phyloP scores from a whole-genome alignment of 352 stramenopile species.

The Phytophthora capsici region DNA sequence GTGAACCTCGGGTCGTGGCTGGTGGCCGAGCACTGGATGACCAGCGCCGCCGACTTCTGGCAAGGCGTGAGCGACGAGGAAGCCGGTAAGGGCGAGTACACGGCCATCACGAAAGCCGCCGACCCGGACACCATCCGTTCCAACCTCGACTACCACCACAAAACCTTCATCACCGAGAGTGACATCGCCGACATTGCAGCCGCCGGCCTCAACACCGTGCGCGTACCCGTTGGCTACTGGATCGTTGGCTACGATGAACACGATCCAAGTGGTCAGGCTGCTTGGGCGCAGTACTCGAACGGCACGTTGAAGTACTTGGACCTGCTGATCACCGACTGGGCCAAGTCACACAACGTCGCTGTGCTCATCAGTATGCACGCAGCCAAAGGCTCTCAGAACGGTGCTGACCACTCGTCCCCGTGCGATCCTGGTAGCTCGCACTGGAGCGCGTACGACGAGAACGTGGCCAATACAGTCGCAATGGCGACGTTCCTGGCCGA shows the following conservation, averaged over 20 bases:
- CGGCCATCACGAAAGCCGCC: slow-evolving; percentile 52
- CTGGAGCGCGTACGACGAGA: slow-evolving; percentile 64
- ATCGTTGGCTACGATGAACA: slow-evolving; percentile 72
- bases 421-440: slow-evolving; percentile 43
- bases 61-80: slow-evolving; percentile 44
- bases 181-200: slow-evolving; percentile 67
- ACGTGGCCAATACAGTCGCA: slow-evolving; percentile 59
- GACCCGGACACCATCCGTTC: slow-evolving; percentile 41
- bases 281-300: slow-evolving; percentile 54
- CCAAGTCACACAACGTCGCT: slow-evolving; percentile 50
- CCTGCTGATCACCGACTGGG: slow-evolving; percentile 49
- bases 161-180: slow-evolving; percentile 72
- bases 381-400: slow-evolving; percentile 82
- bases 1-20: slow-evolving; percentile 83
- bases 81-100: slow-evolving; percentile 61
- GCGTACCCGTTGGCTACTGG: slow-evolving; percentile 84
- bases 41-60: slow-evolving; percentile 57
- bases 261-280: slow-evolving; percentile 38
- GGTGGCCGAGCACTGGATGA: slow-evolving; percentile 85
- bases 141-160: slow-evolving; percentile 59
- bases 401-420: slow-evolving; percentile 73
- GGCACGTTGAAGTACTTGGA: slow-evolving; percentile 59
- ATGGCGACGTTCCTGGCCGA: slow-evolving; percentile 57
- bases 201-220: slow-evolving; percentile 76
- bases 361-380: slow-evolving; percentile 77